phyloP scores from a whole-genome alignment of 139 green algal genomes.

The Picochlorum sp. region DNA sequence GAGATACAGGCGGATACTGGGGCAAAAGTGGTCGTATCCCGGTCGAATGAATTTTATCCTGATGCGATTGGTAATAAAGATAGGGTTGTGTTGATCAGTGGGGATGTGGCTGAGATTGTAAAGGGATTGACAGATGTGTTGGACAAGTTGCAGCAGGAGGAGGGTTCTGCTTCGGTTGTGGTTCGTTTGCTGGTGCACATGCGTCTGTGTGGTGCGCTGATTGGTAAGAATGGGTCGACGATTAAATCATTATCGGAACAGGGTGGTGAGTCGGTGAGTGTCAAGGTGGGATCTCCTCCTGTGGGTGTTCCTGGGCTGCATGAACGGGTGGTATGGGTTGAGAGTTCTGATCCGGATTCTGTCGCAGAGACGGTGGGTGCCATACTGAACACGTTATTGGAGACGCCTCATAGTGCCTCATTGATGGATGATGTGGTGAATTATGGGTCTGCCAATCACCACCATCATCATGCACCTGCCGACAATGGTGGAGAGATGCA shows the following conservation, averaged over 20 bases:
- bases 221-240: constrained; percentile 69
- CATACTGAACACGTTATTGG: constrained; percentile 59
- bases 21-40: constrained; percentile 53
- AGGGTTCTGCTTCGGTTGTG: neutral
- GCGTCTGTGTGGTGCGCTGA: constrained; percentile 64
- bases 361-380: constrained; percentile 67
- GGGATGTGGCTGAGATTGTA: constrained; percentile 57
- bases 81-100: constrained; percentile 62
- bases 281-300: constrained; percentile 60
- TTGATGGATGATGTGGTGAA: constrained; percentile 25
- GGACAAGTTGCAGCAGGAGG: constrained; percentile 41
- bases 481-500: neutral
- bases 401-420: constrained; percentile 61
- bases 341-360: constrained; percentile 48
- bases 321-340: constrained; percentile 68
- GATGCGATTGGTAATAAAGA: constrained; percentile 43
- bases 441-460: constrained; percentile 13
- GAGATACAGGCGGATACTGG: constrained; percentile 55
- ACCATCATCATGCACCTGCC: constrained; percentile 6
- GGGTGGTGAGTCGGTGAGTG: constrained; percentile 29
- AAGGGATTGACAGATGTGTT: constrained; percentile 73
- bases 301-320: constrained; percentile 20
- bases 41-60: constrained; percentile 46
- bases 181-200: constrained; percentile 63
- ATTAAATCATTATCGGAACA: constrained; percentile 72